These are phyloP conservation scores for Wickerhamiella kazuoi DNA, from an alignment of 805 yeast species.

Conservation along the genomic window DNA sequence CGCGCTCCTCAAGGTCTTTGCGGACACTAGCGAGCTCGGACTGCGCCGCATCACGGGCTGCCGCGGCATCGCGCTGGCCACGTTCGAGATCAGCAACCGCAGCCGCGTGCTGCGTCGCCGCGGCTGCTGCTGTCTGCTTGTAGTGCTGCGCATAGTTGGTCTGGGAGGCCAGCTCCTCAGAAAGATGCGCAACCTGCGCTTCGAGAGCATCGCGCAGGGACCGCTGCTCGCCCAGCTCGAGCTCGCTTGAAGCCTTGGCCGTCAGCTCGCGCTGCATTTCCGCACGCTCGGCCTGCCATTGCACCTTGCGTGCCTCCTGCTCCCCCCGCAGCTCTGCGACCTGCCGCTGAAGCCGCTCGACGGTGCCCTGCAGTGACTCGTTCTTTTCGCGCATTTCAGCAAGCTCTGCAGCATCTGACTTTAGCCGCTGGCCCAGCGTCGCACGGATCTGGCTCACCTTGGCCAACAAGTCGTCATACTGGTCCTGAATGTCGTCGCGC, in stretches of 20 bases:
- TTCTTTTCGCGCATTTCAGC: constrained; percentile 10
- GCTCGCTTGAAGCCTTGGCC: constrained; percentile 20
- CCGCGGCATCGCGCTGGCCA: neutral
- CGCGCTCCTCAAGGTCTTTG: constrained; percentile 17
- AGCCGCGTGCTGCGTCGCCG: neutral
- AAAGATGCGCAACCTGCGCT: constrained; percentile 15
- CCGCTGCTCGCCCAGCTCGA: constrained; percentile 20
- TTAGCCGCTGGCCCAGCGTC: constrained; percentile 28
- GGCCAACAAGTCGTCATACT: constrained; percentile 24
- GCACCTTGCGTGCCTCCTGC: neutral
- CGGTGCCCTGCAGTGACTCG: neutral
- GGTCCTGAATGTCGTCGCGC: constrained; percentile 24
- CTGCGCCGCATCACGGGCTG: neutral
- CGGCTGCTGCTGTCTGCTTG: constrained; percentile 5
- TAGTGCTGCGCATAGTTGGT: constrained; percentile 15
- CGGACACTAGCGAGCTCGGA: neutral
- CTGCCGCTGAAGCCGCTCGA: neutral
- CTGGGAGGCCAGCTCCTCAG: constrained; percentile 18
- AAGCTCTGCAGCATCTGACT: constrained; percentile 23
- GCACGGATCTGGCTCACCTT: constrained; percentile 22
- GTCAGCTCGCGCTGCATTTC: constrained; percentile 20
- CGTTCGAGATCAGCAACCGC: neutral
- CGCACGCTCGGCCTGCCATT: neutral
- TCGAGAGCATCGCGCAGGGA: constrained; percentile 8
- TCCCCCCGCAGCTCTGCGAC: neutral